Evolutionary conservation across 2,329 filamentous ascomycete species (phyloP).

Genomic region (Septoria linicola): DNA sequence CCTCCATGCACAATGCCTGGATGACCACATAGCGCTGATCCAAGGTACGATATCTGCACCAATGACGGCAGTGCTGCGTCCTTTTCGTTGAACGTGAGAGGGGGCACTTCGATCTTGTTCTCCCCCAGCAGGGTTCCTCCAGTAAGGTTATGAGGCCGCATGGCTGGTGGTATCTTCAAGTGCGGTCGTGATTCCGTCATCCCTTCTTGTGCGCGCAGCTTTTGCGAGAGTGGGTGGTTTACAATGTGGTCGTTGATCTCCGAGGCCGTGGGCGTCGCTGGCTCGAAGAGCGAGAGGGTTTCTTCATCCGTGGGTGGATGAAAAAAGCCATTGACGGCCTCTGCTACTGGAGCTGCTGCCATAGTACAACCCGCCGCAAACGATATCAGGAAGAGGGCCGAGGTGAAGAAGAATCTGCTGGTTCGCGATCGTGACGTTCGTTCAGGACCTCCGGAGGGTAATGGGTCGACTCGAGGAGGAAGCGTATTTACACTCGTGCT

Average conservation of each 20-base stretch:
- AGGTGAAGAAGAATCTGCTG: conserved; percentile 38
- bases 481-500: conserved; percentile 7
- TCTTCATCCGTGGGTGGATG: conserved; percentile 68
- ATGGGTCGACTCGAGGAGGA: background rate
- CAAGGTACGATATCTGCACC: conserved; percentile 74
- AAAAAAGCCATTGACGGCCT: conserved; percentile 51
- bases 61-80: conserved; percentile 54
- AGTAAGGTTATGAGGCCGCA: conserved; percentile 75
- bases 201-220: conserved; percentile 64
- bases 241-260: conserved; percentile 73
- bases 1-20: conserved; percentile 89
- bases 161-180: conserved; percentile 72
- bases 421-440: conserved; percentile 10
- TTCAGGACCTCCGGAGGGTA: conserved; percentile 2
- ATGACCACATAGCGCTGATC: conserved; percentile 79
- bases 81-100: conserved; percentile 69
- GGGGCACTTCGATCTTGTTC: conserved; percentile 75
- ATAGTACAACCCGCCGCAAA: conserved; percentile 59
- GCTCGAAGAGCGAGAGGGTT: conserved; percentile 65
- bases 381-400: conserved; percentile 49
- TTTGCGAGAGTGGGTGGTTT: conserved; percentile 69
- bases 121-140: conserved; percentile 74
- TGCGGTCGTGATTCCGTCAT: conserved; percentile 80
- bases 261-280: conserved; percentile 50
- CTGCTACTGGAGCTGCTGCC: conserved; percentile 54